Conservation (phyloP, 768 basidiomycete genomes). For the Trametes punicea region DNA sequence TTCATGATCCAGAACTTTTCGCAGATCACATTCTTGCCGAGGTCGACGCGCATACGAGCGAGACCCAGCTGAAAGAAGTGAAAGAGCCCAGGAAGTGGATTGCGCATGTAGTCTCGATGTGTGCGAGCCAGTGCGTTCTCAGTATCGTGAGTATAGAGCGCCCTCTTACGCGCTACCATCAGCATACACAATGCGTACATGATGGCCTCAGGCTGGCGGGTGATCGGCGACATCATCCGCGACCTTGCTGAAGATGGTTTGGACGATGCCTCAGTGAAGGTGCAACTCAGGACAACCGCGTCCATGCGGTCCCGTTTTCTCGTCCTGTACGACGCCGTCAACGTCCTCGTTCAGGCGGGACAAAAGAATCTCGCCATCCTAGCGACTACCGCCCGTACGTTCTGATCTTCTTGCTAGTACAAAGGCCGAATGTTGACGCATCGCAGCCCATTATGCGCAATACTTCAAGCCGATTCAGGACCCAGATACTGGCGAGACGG, state of each 20-base stretch:
- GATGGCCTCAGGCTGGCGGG: constrained; percentile 80
- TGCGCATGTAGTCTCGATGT: constrained; percentile 15
- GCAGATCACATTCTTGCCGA: constrained; percentile 53
- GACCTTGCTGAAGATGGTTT: constrained; percentile 54
- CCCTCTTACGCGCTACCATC: constrained; percentile 1
- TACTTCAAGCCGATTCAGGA: constrained; percentile 56
- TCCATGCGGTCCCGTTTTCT: constrained; percentile 59
- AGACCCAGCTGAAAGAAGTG: neutral
- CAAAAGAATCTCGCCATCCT: constrained; percentile 68
- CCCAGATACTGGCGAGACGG: constrained; percentile 41
- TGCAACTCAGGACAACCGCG: constrained; percentile 49
- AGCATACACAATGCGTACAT: constrained; percentile 83
- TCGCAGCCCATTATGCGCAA: constrained; percentile 64
- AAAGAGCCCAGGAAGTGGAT: constrained; percentile 9
- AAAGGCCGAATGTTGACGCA: neutral
- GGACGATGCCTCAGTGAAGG: constrained; percentile 48
- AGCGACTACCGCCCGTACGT: constrained; percentile 67
- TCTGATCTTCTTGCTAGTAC: neutral
- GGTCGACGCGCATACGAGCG: constrained; percentile 47
- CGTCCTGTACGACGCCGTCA: constrained; percentile 60
- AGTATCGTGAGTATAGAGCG: neutral
- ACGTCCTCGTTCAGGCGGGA: constrained; percentile 52
- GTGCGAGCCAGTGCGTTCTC: constrained; percentile 22
- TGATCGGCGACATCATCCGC: constrained; percentile 58
- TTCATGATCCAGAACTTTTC: constrained; percentile 68